Conservation (phyloP, 2,329 filamentous ascomycete species). For the Pseudopithomyces chartarum region DNA sequence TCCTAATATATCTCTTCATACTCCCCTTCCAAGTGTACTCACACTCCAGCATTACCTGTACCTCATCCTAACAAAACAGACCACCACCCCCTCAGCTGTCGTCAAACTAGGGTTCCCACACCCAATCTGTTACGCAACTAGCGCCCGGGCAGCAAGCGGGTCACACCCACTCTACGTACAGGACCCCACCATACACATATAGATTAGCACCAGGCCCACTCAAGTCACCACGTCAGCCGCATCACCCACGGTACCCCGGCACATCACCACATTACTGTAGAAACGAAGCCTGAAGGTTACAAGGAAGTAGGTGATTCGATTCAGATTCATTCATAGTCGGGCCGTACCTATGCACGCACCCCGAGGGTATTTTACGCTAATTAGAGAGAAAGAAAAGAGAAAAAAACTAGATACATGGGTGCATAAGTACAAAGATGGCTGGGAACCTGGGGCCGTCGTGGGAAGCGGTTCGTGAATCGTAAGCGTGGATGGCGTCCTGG, state of each 20-base stretch:
- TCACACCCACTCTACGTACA: too few relatives aligned
- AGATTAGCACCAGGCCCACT: too few relatives aligned
- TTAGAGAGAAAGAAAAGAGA: neutral
- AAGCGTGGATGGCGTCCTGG: neutral
- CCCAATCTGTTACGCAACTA: conserved; percentile 15
- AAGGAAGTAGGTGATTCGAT: too few relatives aligned
- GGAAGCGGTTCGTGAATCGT: conserved; percentile 2
- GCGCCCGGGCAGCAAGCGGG: neutral
- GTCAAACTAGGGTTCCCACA: conserved; percentile 11
- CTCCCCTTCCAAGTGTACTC: too few relatives aligned
- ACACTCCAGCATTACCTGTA: neutral
- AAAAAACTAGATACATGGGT: neutral
- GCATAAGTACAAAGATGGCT: neutral
- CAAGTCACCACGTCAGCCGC: neutral
- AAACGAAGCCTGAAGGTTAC: too few relatives aligned
- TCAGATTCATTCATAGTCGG: too few relatives aligned
- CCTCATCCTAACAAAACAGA: neutral
- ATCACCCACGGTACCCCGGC: neutral
- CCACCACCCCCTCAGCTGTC: neutral
- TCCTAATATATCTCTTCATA: too few relatives aligned
- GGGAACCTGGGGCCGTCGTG: neutral
- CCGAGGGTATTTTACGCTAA: conserved; percentile 8
- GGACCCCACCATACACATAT: too few relatives aligned
- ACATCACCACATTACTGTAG: too few relatives aligned
- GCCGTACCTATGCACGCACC: neutral